phyloP scores from a whole-genome alignment of 345 rosid genomes.

The Lepidium aucheri region DNA sequence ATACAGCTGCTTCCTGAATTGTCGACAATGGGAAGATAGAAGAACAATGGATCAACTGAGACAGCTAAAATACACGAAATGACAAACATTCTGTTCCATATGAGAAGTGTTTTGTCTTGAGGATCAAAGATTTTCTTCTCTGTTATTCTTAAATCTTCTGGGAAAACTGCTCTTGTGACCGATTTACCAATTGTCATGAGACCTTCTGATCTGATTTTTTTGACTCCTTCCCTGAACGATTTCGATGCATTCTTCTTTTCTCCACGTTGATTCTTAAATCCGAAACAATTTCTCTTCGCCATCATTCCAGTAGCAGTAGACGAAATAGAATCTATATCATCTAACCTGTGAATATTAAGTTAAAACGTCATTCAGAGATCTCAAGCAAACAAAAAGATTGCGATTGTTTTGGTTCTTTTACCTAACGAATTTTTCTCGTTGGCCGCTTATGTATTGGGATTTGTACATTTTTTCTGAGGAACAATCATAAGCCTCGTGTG shows the following conservation, averaged over 20 bases:
- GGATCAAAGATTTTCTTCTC: constrained; percentile 71
- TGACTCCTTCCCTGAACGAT: constrained; percentile 51
- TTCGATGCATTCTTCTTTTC: constrained; percentile 34
- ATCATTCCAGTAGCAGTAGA: constrained; percentile 33
- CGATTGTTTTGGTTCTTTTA: neutral
- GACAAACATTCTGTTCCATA: constrained; percentile 77
- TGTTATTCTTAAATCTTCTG: constrained; percentile 68
- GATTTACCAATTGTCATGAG: constrained; percentile 49
- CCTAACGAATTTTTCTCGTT: constrained; percentile 74
- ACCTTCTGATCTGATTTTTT: constrained; percentile 54
- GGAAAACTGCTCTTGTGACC: constrained; percentile 62
- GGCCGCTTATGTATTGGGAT: constrained; percentile 71
- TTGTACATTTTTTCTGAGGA: constrained; percentile 44
- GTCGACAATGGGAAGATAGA: constrained; percentile 77
- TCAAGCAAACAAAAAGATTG: neutral
- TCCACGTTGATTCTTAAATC: constrained; percentile 28
- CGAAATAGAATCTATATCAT: constrained; percentile 55
- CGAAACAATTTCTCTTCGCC: constrained; percentile 39
- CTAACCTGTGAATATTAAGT: constrained; percentile 39
- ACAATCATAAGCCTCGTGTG: neutral
- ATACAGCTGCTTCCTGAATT: constrained; percentile 36
- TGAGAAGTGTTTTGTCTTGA: constrained; percentile 66
- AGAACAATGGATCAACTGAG: constrained; percentile 74
- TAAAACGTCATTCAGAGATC: neutral
- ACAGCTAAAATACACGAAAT: constrained; percentile 68